Evolutionary conservation across 805 yeast species (phyloP).

Genomic region (Candida oleophila): DNA sequence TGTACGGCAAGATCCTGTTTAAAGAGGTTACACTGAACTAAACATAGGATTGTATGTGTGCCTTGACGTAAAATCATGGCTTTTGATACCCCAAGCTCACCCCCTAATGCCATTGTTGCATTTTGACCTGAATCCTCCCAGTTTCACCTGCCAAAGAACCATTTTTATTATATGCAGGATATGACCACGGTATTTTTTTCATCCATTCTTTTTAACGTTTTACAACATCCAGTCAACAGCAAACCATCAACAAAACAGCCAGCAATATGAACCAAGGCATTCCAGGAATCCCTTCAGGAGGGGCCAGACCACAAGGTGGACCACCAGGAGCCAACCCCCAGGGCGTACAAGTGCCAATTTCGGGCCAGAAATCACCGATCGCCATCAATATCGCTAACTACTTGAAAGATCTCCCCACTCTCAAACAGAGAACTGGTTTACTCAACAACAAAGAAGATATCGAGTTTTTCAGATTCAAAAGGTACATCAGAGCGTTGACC

Average conservation of each 20-base stretch:
- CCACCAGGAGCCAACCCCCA: background rate
- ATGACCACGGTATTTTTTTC: background rate
- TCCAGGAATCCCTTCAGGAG: background rate
- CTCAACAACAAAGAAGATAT: slow-evolving; percentile 62
- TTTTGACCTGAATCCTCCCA: too few relatives aligned
- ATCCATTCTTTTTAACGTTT: background rate
- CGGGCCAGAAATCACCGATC: slow-evolving; percentile 39
- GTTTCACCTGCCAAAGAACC: too few relatives aligned
- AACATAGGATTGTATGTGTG: too few relatives aligned
- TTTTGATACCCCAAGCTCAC: too few relatives aligned
- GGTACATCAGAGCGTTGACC: slow-evolving; percentile 75
- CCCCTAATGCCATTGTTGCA: too few relatives aligned
- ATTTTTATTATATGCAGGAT: background rate
- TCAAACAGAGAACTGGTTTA: slow-evolving; percentile 84
- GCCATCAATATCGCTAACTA: slow-evolving; percentile 71
- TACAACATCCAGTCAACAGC: background rate
- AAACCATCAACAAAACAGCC: too few relatives aligned
- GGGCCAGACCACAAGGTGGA: background rate
- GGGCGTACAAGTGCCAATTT: background rate
- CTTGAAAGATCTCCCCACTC: slow-evolving; percentile 59
- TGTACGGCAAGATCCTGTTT: too few relatives aligned
- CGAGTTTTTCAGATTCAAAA: slow-evolving; percentile 84
- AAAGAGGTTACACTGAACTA: too few relatives aligned
- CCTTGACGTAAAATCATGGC: too few relatives aligned
- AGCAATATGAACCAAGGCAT: background rate